Evolutionary conservation across 257 asterid genomes (phyloP).

Genomic region (Thymus quinquecostatus): DNA sequence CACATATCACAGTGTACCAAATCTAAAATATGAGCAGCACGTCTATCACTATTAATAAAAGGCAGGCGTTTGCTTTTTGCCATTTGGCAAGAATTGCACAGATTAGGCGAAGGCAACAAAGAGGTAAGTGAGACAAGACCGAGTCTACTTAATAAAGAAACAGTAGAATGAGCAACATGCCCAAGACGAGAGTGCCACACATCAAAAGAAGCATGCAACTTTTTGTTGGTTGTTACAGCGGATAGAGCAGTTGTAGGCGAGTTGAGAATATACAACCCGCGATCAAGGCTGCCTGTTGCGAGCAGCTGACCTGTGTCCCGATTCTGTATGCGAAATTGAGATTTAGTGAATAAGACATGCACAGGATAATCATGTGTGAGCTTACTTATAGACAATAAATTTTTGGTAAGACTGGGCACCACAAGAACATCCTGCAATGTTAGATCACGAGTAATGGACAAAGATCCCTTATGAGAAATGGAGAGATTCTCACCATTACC

Average conservation of each 20-base stretch:
- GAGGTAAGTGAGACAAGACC: no score
- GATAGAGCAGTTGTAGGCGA: neutral
- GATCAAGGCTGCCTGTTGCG: neutral
- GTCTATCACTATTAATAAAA: neutral
- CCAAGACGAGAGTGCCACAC: no score
- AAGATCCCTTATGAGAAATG: neutral
- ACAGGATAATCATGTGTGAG: neutral
- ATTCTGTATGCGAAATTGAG: neutral
- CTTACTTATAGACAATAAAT: neutral
- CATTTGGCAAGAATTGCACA: neutral
- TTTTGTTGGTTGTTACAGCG: neutral
- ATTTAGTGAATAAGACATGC: neutral
- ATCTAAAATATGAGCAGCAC: neutral
- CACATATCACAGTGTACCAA: neutral
- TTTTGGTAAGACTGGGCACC: neutral
- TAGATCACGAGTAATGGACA: neutral
- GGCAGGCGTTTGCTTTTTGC: neutral
- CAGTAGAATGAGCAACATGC: no score
- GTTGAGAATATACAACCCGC: neutral
- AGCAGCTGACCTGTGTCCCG: neutral
- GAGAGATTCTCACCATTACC: neutral
- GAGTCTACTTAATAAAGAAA: no score
- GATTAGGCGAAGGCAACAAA: neutral
- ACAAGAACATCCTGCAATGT: neutral
- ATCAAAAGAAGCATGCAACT: no score